Base-by-base conservation (phyloP, 441 rosid genomes). In the Gossypium gossypioides region DNA sequence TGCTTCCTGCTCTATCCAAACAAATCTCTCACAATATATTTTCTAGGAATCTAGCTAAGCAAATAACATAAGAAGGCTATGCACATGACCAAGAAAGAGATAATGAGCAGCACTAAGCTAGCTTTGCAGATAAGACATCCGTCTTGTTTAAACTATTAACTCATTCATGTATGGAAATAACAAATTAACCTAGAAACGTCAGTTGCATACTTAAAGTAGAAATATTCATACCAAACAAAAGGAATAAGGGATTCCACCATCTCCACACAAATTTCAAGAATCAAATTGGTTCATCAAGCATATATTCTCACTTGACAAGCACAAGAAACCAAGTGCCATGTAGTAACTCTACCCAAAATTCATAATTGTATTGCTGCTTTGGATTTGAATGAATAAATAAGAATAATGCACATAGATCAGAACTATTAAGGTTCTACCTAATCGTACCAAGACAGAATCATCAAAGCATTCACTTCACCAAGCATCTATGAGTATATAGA, bases 1-100 rank as follows among this genome's bases (percentile, higher is more conserved):
- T 67, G 51, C 22, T 48, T 50, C 58, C 44, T 7, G 21, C 13
- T 67, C 12, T 24, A 46, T 66, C 51, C n/a, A 46, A 46, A 67
- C 64, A 67, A 25, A 67, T 65, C 71, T 27, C 40, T 50, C 59
- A 27, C 44, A 58, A 68, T 16, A 67, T 37, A 32, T 50, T 25
- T 46, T 67, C 24, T 48, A 50, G n/a, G n/a, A 15, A 25, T 67
- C 25, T 3, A 67, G 15, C 18, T 25, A 67, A 67, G 58, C 44
- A 67, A 24, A 22, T 46, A 44, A 22, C 21, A 65, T 13, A 37
- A 1, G 5, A 37, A 21, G 32, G 48, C 46, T 54, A 46, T n/a
- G 52, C 19, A 12, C 55, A n/a, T 25, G 60, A 58, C 48, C 6
- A 37, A 3, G 15, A 16, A 68, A 51, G 46, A 51, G 59, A 68